These are phyloP conservation scores for Pythium scleroteichum DNA, from an alignment of 352 stramenopile species.

Conservation along the genomic window DNA sequence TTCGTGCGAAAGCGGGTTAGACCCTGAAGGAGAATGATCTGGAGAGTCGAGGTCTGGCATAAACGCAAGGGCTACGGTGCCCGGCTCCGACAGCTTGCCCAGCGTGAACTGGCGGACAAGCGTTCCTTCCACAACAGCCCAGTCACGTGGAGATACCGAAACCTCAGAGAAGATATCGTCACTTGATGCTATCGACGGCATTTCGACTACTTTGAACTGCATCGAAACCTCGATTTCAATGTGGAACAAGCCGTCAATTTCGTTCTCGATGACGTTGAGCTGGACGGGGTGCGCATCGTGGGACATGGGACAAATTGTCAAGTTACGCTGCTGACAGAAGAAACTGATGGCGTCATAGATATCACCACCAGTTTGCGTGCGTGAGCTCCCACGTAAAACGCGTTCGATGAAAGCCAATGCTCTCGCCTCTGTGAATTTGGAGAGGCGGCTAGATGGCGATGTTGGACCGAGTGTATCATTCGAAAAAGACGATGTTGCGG, in stretches of 20 bases:
- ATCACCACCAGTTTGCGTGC: constrained; percentile 75
- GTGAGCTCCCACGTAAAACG: constrained; percentile 61
- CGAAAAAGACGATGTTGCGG: neutral
- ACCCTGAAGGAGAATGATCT: neutral
- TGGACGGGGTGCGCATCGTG: constrained; percentile 62
- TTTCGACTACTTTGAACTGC: constrained; percentile 75
- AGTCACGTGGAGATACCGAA: constrained; percentile 33
- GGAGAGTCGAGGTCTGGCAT: constrained; percentile 18
- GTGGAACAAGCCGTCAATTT: constrained; percentile 34
- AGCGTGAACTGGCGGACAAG: constrained; percentile 59
- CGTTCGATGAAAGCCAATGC: constrained; percentile 72
- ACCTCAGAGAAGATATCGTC: neutral
- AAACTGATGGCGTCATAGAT: constrained; percentile 84
- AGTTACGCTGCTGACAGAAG: constrained; percentile 56
- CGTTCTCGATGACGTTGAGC: constrained; percentile 41
- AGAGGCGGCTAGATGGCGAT: constrained; percentile 23
- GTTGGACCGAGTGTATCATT: constrained; percentile 1
- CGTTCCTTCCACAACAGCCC: constrained; percentile 59
- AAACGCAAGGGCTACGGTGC: constrained; percentile 47
- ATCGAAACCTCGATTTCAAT: constrained; percentile 68
- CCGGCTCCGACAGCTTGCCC: constrained; percentile 49
- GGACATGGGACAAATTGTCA: constrained; percentile 70
- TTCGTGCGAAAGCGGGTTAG: neutral
- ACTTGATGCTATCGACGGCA: constrained; percentile 4
- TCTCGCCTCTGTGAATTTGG: constrained; percentile 41